phyloP scores from a whole-genome alignment of 345 rosid genomes.

The Rhodamnia rubescens region DNA sequence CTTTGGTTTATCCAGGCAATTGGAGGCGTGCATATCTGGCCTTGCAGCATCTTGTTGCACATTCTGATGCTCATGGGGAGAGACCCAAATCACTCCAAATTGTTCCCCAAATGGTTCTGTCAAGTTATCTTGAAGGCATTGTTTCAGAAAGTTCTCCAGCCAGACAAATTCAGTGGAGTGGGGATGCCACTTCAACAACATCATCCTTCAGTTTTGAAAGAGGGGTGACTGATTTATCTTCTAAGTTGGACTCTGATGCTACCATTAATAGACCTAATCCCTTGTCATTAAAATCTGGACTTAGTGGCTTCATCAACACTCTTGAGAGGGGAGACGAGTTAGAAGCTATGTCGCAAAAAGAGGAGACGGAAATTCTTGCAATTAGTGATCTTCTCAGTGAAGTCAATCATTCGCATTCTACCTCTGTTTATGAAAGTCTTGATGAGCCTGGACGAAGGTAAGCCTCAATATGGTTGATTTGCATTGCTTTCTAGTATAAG shows the following conservation, averaged over 20 bases:
- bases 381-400: constrained; percentile 62
- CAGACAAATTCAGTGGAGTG: constrained; percentile 55
- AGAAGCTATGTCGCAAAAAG: constrained; percentile 26
- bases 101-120: constrained; percentile 54
- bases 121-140: constrained; percentile 61
- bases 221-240: constrained; percentile 16
- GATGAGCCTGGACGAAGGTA: constrained; percentile 90
- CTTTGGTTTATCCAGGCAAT: constrained; percentile 28
- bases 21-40: constrained; percentile 81
- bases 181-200: constrained; percentile 25
- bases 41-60: constrained; percentile 63
- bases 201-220: constrained; percentile 37
- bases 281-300: constrained; percentile 37
- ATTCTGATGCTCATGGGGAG: constrained; percentile 26
- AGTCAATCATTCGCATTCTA: constrained; percentile 46
- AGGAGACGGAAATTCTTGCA: constrained; percentile 62
- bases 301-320: constrained; percentile 37
- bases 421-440: constrained; percentile 68
- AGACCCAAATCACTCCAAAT: constrained; percentile 16
- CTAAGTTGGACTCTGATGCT: constrained; percentile 20
- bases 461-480: neutral
- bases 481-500: neutral
- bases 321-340: constrained; percentile 39
- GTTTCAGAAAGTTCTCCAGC: constrained; percentile 27
- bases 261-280: constrained; percentile 21